Evolutionary conservation across 208 protist species (phyloP).

Genomic region (Wallacemonas collosoma): DNA sequence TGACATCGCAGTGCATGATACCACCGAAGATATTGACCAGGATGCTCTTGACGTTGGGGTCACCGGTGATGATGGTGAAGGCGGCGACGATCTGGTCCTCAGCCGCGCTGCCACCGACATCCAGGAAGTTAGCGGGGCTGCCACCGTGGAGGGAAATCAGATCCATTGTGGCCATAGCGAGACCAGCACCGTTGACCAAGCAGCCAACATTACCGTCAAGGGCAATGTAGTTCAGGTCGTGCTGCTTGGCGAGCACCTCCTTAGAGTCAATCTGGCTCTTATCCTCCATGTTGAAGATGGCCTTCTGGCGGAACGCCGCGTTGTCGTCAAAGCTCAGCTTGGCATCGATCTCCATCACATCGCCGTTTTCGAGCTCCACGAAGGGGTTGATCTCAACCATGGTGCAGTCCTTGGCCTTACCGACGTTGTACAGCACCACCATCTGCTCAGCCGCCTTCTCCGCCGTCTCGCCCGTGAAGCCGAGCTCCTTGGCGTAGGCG

Average conservation of each 20-base stretch:
- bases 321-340: constrained; percentile 99
- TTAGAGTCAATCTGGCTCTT: constrained; percentile 93
- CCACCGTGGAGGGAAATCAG: constrained; percentile 98
- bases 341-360: constrained; percentile 97
- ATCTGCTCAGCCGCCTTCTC: constrained; percentile 93
- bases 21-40: constrained; percentile 99
- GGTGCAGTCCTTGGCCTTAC: constrained; percentile 96
- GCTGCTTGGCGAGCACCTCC: constrained; percentile 96
- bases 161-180: constrained; percentile 99
- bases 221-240: constrained; percentile 99
- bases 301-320: constrained; percentile 96
- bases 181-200: constrained; percentile 98
- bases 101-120: constrained; percentile 96
- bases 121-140: constrained; percentile 99
- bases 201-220: constrained; percentile 99
- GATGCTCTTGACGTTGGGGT: constrained; percentile 95
- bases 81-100: constrained; percentile 95
- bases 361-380: constrained; percentile 94
- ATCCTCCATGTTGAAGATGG: constrained; percentile 96
- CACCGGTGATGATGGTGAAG: constrained; percentile 97
- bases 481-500: constrained; percentile 89
- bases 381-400: constrained; percentile 99
- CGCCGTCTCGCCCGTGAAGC: constrained; percentile 81
- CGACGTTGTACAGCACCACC: constrained; percentile 97
- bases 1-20: constrained; percentile 99